phyloP scores from a whole-genome alignment of 495 filamentous ascomycete species.

The Tuber melanosporum region DNA sequence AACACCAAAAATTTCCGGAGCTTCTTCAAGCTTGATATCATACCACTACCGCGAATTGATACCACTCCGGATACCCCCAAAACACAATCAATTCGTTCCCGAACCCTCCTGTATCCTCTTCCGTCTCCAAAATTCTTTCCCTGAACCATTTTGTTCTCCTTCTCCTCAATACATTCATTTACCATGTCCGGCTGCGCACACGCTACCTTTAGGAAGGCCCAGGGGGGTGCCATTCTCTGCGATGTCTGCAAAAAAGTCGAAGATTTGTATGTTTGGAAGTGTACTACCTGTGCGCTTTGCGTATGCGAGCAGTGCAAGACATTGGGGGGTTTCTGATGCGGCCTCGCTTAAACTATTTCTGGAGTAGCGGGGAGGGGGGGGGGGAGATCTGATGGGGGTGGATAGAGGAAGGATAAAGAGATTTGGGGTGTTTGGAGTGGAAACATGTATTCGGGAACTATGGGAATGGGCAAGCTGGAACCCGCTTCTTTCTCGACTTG shows the following conservation, averaged over 20 bases:
- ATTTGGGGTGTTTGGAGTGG: neutral
- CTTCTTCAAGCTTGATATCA: neutral
- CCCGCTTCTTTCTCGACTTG: neutral
- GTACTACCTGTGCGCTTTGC: constrained; percentile 26
- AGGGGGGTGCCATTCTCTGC: constrained; percentile 28
- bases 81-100: neutral
- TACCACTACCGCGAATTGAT: neutral
- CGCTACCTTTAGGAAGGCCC: constrained; percentile 25
- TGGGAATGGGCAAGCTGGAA: neutral
- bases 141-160: neutral
- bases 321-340: constrained; percentile 32
- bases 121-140: neutral
- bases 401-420: neutral
- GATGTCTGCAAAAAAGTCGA: constrained; percentile 36
- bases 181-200: constrained; percentile 35
- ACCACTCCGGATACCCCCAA: neutral
- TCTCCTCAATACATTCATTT: neutral
- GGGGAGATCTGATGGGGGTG: neutral
- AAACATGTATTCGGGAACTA: neutral
- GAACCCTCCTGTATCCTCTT: neutral
- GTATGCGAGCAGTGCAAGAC: constrained; percentile 35
- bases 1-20: neutral
- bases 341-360: neutral
- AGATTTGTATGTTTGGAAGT: constrained; percentile 33
- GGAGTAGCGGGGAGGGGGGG: neutral